Evolutionary conservation across 1,284 basidiomycete species (phyloP), one percentile per base, ranked within the genome.

Genomic region (Boletus sp.): DNA sequence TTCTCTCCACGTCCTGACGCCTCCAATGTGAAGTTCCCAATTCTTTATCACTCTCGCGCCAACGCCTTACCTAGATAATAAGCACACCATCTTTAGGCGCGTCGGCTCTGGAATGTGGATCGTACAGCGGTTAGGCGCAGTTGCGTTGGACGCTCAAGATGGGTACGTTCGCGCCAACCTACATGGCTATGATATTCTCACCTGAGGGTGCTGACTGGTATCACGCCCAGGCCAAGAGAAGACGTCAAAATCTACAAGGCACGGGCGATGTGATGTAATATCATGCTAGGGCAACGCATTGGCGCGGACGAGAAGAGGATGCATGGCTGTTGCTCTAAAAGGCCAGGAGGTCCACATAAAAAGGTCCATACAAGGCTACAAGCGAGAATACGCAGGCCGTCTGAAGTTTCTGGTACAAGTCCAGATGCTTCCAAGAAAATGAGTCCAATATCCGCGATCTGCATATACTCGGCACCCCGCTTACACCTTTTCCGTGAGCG

Each of bases 41-140:
- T 97, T 97, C 79, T 97, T 97, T 77, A 82, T 97, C 66, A 91
- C 93, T 0, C 84, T 97, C 33, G 88, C 86, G 2, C 95, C 95
- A 11, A 97, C 95, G 52, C 95, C 95, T 0, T 97, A 85, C 77
- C 81, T 97, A 46, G 93, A 97, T 71, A 93, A 89, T 69, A 98
- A 98, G 73, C 94, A 98, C 74, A 95, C 94, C 7, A 96, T 96
- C 67, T 96, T 96, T 71, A 94, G 94, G 7, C 87, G 94, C 16
- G 92, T 96, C 17, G 88, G 84, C 71, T 82, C 86, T 25, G 94
- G 94, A 3, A 95, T 96, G 88, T 82, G 91, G 52, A 94, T 95
- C 11, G 81, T 95, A 23, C 91, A 95, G 71, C 80, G 93, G 40
- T 74, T 95, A 38, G 93, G 92, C 25, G 85, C 91, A 4, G 92